A percentile compares a stretch with the other conserved stretches of the same genome.
phyloP scores from a whole-genome alignment of 352 stramenopile genomes.

The Albugo laibachii region DNA sequence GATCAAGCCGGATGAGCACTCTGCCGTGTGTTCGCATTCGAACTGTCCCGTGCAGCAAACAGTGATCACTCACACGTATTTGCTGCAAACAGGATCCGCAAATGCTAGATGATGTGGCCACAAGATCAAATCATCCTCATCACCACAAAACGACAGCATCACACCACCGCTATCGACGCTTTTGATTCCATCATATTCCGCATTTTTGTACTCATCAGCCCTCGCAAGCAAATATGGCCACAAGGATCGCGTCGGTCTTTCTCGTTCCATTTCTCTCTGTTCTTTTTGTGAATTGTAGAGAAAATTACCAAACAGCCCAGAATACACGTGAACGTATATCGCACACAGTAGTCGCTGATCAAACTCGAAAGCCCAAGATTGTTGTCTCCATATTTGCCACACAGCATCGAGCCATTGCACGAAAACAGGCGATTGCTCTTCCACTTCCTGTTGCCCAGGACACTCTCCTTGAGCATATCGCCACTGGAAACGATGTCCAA shows the following conservation, averaged over 20 bases:
- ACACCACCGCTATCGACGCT: constrained; percentile 76
- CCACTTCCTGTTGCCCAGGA: constrained; percentile 83
- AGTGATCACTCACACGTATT: constrained; percentile 34
- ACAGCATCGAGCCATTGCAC: constrained; percentile 97
- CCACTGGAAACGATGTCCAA: constrained; percentile 97
- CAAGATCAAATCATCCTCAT: constrained; percentile 67
- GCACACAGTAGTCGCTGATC: constrained; percentile 82
- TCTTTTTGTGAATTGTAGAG: constrained; percentile 92
- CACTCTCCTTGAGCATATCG: constrained; percentile 90
- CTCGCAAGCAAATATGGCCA: constrained; percentile 44
- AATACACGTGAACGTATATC: constrained; percentile 93
- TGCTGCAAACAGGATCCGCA: constrained; percentile 67
- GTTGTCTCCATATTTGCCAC: constrained; percentile 94
- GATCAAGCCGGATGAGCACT: too few relatives aligned
- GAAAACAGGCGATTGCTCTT: constrained; percentile 97
- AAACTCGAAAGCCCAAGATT: constrained; percentile 96
- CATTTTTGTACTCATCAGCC: constrained; percentile 52
- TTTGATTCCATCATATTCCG: constrained; percentile 63
- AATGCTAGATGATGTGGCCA: constrained; percentile 68
- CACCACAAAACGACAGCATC: constrained; percentile 53
- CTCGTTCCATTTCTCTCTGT: constrained; percentile 34
- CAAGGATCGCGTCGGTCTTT: constrained; percentile 37
- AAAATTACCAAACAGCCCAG: constrained; percentile 93
- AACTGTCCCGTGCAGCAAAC: background rate
- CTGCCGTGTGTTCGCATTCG: background rate